phyloP scores from a whole-genome alignment of 192 early-diverging fungal species.

The Backusella westeae region DNA sequence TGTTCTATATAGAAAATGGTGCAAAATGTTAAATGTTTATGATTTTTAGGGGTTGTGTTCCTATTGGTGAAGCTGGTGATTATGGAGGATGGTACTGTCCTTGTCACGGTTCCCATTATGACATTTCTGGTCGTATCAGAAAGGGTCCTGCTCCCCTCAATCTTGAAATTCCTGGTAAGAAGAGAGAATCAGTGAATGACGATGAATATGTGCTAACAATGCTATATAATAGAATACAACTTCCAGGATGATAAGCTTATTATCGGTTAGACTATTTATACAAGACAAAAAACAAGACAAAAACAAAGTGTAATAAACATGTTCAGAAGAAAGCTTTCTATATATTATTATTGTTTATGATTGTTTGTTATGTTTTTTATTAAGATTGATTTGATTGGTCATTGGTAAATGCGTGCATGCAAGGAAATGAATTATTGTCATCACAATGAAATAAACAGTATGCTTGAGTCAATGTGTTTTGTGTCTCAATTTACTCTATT shows the following conservation, averaged over 20 bases:
- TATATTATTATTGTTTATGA: not conserved
- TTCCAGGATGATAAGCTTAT: slow-evolving; percentile 81
- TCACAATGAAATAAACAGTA: not conserved
- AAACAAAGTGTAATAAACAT: not conserved
- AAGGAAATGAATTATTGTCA: not conserved
- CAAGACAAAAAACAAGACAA: not conserved
- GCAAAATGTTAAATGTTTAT: not conserved
- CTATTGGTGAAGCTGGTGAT: slow-evolving; percentile 96
- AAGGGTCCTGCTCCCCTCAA: slow-evolving; percentile 98
- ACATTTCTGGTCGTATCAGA: slow-evolving; percentile 97
- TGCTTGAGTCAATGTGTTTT: no score
- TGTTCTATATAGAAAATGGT: not conserved
- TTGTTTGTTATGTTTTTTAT: no score
- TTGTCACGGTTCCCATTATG: slow-evolving; percentile 99
- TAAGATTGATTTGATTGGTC: not conserved
- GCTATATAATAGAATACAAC: slow-evolving; percentile 41
- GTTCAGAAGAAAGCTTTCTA: not conserved
- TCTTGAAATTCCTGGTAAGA: slow-evolving; percentile 89
- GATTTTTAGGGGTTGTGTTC: slow-evolving; percentile 92
- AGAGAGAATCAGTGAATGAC: not conserved
- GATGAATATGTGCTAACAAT: not conserved
- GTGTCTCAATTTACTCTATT: no score
- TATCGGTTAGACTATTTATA: slow-evolving; percentile 67
- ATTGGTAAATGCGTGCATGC: not conserved
- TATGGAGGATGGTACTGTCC: slow-evolving; percentile 99